Evolutionary conservation across 2,329 filamentous ascomycete species (phyloP).

Genomic region (Coniella vitis): DNA sequence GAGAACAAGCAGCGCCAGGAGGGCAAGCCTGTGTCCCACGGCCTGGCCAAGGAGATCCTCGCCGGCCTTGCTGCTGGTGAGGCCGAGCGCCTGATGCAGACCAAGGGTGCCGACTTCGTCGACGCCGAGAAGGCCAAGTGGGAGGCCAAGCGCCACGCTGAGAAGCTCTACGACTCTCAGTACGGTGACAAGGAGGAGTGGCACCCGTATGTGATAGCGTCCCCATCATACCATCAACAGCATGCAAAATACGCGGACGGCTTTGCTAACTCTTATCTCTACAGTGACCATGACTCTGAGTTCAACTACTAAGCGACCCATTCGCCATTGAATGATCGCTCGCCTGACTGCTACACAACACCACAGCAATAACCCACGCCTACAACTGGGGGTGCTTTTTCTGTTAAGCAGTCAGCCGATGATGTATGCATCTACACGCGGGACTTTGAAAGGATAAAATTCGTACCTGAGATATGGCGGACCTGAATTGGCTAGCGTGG

Average conservation of each 20-base stretch:
- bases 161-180: slow-evolving; percentile 56
- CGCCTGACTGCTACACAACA: not conserved
- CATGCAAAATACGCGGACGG: not conserved
- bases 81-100: slow-evolving; percentile 69
- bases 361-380: not conserved
- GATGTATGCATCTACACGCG: slow-evolving; percentile 3
- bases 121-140: slow-evolving; percentile 53
- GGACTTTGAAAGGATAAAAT: not conserved
- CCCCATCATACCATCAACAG: accelerated
- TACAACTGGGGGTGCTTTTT: not conserved
- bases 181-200: slow-evolving; percentile 48
- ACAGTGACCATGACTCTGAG: slow-evolving; percentile 10
- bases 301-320: slow-evolving; percentile 11
- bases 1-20: slow-evolving; percentile 67
- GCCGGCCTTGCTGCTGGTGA: slow-evolving; percentile 67
- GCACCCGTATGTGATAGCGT: slow-evolving; percentile 44
- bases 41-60: slow-evolving; percentile 71
- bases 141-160: slow-evolving; percentile 50
- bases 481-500: slow-evolving; percentile 5
- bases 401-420: slow-evolving; percentile 2
- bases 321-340: too few relatives aligned
- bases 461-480: slow-evolving; percentile 14
- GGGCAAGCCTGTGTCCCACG: slow-evolving; percentile 65
- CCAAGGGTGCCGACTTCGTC: slow-evolving; percentile 56
- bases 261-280: too few relatives aligned